Base-by-base conservation (phyloP, 179 eudicot genomes). In the Corrigiola litoralis region DNA sequence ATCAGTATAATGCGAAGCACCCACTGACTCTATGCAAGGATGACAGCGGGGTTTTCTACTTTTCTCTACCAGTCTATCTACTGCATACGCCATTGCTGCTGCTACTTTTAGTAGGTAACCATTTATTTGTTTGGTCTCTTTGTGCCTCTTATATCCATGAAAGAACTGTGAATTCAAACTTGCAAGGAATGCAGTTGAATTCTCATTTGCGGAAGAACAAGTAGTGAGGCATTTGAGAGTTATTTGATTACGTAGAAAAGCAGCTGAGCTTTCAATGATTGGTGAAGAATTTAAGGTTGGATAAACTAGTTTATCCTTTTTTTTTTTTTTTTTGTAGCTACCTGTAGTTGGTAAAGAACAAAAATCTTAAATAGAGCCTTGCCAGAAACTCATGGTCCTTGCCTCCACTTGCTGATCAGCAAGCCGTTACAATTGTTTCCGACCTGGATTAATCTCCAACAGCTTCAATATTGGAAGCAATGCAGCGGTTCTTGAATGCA, bases 11-110 rank as follows among this genome's bases (percentile, higher is more conserved):
- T 6, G 78, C 72, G 55, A 80, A 82, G 28, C 99, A 94, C 75
- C 99, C 99, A 5, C 71, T 86, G 46, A 76, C 73, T 51, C 79
- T 94, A 48, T 90, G 99, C 81, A 94, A 97, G 1, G 99, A 94
- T 69, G 99, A 94, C 80, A 3, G 78, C 1, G 97, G 99, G n/a
- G 95, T 90, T 38, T 90, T n/a, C n/a, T n/a, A n/a, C n/a, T n/a
- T n/a, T n/a, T 94, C 84, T 90, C 97, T 6, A 94, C 99, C 60
- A 83, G 75, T 66, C 75, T 90, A 33, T 86, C 99, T 25, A 56
- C 72, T 17, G 99, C 90, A 72, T 94, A 88, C 38, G 69, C 70
- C 58, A 79, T 86, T 58, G 99, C 96, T 38, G 72, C 99, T 34
- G 71, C 84, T 13, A 41, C 96, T 48, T 94, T 90, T 64, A 87